phyloP scores from a whole-genome alignment of 352 stramenopile genomes.

The Pythium myriotylum region DNA sequence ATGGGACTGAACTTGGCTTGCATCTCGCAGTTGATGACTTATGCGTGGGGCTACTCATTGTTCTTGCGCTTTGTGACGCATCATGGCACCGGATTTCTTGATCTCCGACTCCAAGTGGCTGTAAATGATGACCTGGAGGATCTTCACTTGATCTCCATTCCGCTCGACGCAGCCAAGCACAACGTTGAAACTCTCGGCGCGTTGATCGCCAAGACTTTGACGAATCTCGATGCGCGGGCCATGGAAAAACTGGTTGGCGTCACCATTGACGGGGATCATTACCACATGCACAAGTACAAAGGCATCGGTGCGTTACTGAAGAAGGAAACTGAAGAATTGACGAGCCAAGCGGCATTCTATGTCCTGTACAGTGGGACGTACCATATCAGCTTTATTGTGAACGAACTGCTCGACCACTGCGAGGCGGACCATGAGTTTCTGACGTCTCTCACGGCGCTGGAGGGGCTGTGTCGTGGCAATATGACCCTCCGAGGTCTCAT shows the following conservation, averaged over 20 bases:
- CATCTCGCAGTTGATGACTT: slow-evolving; percentile 38
- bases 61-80: slow-evolving; percentile 41
- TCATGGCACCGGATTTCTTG: slow-evolving; percentile 42
- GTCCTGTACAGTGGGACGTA: slow-evolving; percentile 46
- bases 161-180: slow-evolving; percentile 39
- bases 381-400: slow-evolving; percentile 43
- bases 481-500: slow-evolving; percentile 26
- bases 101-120: slow-evolving; percentile 41
- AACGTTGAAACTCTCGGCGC: slow-evolving; percentile 30
- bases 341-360: slow-evolving; percentile 39
- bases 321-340: slow-evolving; percentile 26
- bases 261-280: slow-evolving; percentile 50
- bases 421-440: slow-evolving; percentile 44
- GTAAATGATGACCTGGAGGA: slow-evolving; percentile 53
- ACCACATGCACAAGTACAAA: slow-evolving; percentile 45
- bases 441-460: slow-evolving; percentile 37
- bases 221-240: slow-evolving; percentile 33
- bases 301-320: slow-evolving; percentile 33
- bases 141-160: slow-evolving; percentile 44
- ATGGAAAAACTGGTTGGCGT: slow-evolving; percentile 52
- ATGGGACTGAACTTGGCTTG: slow-evolving; percentile 39
- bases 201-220: slow-evolving; percentile 34
- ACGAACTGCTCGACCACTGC: slow-evolving; percentile 48
- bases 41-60: slow-evolving; percentile 47
- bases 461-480: slow-evolving; percentile 35